Base-by-base conservation (phyloP, 176 grass and related monocot species). In the Eleusine coracana region DNA sequence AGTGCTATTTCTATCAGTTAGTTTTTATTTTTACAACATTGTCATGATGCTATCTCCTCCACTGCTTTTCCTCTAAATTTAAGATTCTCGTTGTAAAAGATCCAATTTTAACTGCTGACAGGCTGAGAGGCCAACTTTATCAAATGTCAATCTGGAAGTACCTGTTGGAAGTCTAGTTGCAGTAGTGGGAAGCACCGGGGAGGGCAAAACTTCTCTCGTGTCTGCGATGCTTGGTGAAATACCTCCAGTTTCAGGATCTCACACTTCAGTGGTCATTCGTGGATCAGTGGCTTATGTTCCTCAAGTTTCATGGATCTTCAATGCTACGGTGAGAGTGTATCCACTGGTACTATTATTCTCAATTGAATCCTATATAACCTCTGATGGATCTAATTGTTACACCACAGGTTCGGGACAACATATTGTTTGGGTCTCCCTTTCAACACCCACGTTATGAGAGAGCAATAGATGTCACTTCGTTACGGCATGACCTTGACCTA, bases 271-370 rank as follows among this genome's bases (percentile, higher is more conserved):
- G 56, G 78, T 86, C 29, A 21, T 94, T 75, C 91, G 83, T 67
- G 96, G 96, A 71, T 88, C 89, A 9, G 96, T 96, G 84, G 96
- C 96, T 66, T 99, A 99, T 81, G 93, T 99, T 86, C 93, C 96
- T 93, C 96, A 99, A 89, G 82, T 99, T 90, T 99, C 96, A 85
- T 99, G 96, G 96, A 99, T 99, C 71, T 99, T 99, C 87, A 99
- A 99, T 89, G 96, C 96, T 68, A 99, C 93, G 1, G 96, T 99
- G 68, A 93, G 92, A 85, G 3, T 78, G 52, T 78, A 28, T 89
- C 80, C 39, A 42, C 58, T 79, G 25, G 10, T 78, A 16, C 77
- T 15, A 29, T 55, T 83, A 17, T 46, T 36, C 23, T 62, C 40
- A 29, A 54, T 75, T 27, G 18, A 83, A 51, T 23, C 17, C 5